Evolutionary conservation across 352 stramenopile species (phyloP), one percentile per base, ranked within the genome.

Genomic region (Halophytophthora batemanensis): DNA sequence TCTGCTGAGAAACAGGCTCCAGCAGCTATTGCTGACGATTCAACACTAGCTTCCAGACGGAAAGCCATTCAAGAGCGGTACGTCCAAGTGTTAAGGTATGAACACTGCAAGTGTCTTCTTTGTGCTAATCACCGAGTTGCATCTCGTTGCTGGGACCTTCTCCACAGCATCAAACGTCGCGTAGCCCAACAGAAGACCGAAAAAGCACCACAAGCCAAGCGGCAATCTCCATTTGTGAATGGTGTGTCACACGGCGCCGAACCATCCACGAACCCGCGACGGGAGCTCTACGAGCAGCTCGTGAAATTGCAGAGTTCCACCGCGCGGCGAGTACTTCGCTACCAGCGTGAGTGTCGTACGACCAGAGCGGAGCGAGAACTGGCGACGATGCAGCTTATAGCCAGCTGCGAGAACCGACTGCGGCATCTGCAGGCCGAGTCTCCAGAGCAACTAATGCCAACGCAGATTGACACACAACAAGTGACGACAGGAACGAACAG

Each of bases 381-480:
- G 4, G 38, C 59, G 23, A 56, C 48, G 17, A 40, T 63, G 11
- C 56, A 71, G 38, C 35, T 82, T 0, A 12, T 66, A 13, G 34
- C 41, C 39, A 87, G 75, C 39, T 83, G 70, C 19, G 40, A 62
- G 13, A 78, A 80, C 48, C 73, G 73, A 25, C 43, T 86, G 3
- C 39, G 61, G 29, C 35, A 63, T 35, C 46, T 86, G 17, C 51
- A 47, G 37, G 31, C 56, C 8, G 64, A 82, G 15, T 50, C 50
- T 18, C 37, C 56, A 17, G 58, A 64, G 17, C 35, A 50, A 6
- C 50, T 65, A 50, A 45, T 29, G 18, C 17, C 53, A 6, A 47
- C 37, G 10, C 21, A 33, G 8, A 38, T 54, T 13, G 37, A 57
- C 17, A 58, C 51, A 29, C 40, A 65, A 19, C 22, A 45, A 35